Evolutionary conservation across 306 rosid species (phyloP).

Genomic region (Rosa lucieae): DNA sequence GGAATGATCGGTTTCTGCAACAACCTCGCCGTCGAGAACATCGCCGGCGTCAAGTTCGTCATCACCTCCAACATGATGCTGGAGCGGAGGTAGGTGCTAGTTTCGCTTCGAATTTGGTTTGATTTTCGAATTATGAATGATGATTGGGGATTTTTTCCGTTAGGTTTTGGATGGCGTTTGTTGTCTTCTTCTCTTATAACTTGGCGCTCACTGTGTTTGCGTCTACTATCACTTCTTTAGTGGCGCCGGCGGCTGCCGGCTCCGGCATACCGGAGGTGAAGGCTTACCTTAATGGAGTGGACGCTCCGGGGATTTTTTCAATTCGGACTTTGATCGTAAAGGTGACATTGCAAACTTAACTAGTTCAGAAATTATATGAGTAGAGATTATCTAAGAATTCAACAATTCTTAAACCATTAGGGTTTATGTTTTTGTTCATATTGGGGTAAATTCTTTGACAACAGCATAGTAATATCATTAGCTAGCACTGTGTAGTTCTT

Average conservation of each 20-base stretch:
- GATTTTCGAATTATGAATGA: neutral
- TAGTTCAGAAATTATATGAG: neutral
- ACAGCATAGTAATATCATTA: neutral
- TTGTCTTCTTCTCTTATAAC: constrained; percentile 64
- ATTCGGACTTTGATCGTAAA: constrained; percentile 65
- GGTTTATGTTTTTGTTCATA: no score
- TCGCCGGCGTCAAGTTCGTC: constrained; percentile 90
- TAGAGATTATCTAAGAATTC: no score
- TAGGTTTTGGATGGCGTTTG: constrained; percentile 70
- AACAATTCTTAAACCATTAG: neutral
- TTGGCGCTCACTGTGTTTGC: constrained; percentile 74
- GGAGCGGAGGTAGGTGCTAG: constrained; percentile 64
- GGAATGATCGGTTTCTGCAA: constrained; percentile 71
- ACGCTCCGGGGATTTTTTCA: constrained; percentile 79
- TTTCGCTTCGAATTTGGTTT: neutral
- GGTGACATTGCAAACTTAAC: constrained; percentile 38
- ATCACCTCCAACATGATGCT: constrained; percentile 89
- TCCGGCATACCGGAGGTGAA: constrained; percentile 98
- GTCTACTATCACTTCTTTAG: constrained; percentile 55
- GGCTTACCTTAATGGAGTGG: constrained; percentile 92
- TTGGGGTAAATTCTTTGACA: no score
- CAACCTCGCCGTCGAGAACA: constrained; percentile 91
- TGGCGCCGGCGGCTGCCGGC: constrained; percentile 84
- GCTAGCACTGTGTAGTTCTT: neutral
- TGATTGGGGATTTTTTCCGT: neutral